Percentiles rank a stretch among this genome's conserved stretches.
Conservation (phyloP, 2,329 filamentous ascomycete species). For the Drechslerella stenobrocha region DNA sequence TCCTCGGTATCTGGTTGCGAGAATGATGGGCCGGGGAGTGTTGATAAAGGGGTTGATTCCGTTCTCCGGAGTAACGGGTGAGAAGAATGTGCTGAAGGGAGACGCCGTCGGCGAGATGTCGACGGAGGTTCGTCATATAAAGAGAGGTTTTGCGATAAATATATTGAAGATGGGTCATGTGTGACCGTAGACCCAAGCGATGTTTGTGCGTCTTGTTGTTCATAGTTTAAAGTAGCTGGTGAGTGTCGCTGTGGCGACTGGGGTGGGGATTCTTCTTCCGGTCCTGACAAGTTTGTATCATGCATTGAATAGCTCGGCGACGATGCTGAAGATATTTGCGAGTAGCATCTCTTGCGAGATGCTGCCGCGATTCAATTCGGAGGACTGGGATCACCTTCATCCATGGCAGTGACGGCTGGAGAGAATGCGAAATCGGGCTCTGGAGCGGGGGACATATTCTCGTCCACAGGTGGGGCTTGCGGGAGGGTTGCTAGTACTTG, state of each 20-base stretch:
- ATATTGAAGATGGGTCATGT: constrained; percentile 9
- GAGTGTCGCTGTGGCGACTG: neutral
- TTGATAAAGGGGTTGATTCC: constrained; percentile 41
- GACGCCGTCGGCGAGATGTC: constrained; percentile 30
- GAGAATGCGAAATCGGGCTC: neutral
- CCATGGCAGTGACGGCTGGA: constrained; percentile 1
- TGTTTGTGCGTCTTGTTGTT: constrained; percentile 8
- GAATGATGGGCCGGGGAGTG: constrained; percentile 18
- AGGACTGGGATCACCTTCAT: constrained; percentile 25
- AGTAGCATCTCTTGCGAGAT: constrained; percentile 47
- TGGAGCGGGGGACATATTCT: too few species aligned
- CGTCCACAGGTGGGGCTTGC: neutral
- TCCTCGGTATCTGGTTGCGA: constrained; percentile 11
- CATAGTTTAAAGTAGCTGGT: neutral
- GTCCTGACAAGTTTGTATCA: constrained; percentile 31
- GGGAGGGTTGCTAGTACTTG: neutral
- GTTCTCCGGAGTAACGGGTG: constrained; percentile 32
- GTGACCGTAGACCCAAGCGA: constrained; percentile 7
- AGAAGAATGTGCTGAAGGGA: constrained; percentile 24
- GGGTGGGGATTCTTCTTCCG: constrained; percentile 19
- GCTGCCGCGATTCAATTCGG: constrained; percentile 45
- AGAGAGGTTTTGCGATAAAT: constrained; percentile 1
- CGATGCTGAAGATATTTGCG: constrained; percentile 32
- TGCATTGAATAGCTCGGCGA: constrained; percentile 26
- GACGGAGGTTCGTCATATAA: constrained; percentile 20